Conservation (phyloP, 164 flowering plant species). For the Vitis riparia region DNA sequence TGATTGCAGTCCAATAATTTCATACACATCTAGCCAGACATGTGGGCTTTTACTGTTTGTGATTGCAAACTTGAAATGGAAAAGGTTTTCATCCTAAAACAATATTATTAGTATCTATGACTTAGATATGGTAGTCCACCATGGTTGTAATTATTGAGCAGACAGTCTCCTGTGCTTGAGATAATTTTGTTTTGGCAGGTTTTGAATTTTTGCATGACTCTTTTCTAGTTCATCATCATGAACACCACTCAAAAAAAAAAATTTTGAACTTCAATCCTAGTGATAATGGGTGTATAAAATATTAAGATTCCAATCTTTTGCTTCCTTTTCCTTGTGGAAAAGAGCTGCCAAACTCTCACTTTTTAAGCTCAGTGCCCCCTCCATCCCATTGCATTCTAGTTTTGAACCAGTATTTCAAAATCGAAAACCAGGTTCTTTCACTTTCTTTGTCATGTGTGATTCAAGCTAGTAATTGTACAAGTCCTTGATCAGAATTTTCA, state of each 20-base stretch:
- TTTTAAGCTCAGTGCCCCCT: not conserved
- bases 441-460: too few species aligned
- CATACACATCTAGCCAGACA: too few species aligned
- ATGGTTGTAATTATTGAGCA: not conserved
- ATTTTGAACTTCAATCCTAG: slow-evolving; percentile 15
- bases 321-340: slow-evolving; percentile 1
- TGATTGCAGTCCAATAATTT: too few species aligned
- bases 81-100: too few species aligned
- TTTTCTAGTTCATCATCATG: slow-evolving; percentile 18
- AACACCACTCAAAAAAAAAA: slow-evolving; percentile 2
- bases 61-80: too few species aligned
- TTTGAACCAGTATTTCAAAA: too few species aligned
- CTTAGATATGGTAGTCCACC: slow-evolving; percentile 13
- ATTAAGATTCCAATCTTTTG: slow-evolving; percentile 10
- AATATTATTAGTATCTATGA: not conserved
- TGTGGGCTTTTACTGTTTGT: too few species aligned
- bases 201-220: not conserved
- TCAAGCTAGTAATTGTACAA: too few species aligned
- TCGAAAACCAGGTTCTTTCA: too few species aligned
- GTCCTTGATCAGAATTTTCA: too few species aligned
- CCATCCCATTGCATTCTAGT: too few species aligned
- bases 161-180: slow-evolving; percentile 4
- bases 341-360: not conserved
- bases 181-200: not conserved
- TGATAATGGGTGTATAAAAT: slow-evolving; percentile 7